These are phyloP conservation scores for Kurtzmaniella quercitrusa DNA, from an alignment of 1,139 yeast genomes.

Conservation along the genomic window DNA sequence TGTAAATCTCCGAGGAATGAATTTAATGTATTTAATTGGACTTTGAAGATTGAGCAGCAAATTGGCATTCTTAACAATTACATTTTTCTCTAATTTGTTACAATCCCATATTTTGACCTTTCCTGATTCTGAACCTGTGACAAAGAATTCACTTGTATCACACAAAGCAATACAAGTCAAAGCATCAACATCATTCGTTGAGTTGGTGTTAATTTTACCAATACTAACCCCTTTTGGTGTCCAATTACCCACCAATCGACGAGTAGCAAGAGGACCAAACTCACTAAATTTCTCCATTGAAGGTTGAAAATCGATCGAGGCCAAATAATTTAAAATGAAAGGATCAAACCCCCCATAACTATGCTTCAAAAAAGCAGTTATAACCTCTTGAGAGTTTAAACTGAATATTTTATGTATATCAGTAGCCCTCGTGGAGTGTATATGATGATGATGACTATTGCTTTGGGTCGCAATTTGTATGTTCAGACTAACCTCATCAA, in stretches of 20 bases:
- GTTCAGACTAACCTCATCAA: conserved; percentile 2
- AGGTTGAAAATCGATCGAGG: conserved; percentile 52
- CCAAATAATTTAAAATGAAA: conserved; percentile 54
- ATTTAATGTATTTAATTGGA: conserved; percentile 43
- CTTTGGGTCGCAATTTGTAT: conserved; percentile 1
- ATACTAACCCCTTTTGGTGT: conserved; percentile 49
- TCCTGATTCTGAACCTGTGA: conserved; percentile 79
- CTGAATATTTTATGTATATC: conserved; percentile 30
- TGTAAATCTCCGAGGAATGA: conserved; percentile 59
- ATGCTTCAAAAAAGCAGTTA: conserved; percentile 40
- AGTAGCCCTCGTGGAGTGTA: conserved; percentile 11
- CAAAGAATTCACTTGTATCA: conserved; percentile 62
- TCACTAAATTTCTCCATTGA: conserved; percentile 60
- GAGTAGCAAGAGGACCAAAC: conserved; percentile 43
- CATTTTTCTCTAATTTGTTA: conserved; percentile 58
- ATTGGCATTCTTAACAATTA: conserved; percentile 53
- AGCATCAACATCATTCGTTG: conserved; percentile 23
- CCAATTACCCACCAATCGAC: conserved; percentile 16
- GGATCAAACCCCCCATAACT: conserved; percentile 69
- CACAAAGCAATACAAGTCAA: conserved; percentile 55
- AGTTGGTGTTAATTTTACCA: conserved; percentile 41
- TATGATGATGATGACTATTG: conserved; percentile 14
- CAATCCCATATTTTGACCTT: conserved; percentile 75
- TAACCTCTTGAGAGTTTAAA: conserved; percentile 30
- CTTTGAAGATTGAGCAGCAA: conserved; percentile 45